A percentile compares a stretch with the other conserved stretches of the same genome.
phyloP scores from a whole-genome alignment of 208 protist genomes.

The Leptomonas seymouri region DNA sequence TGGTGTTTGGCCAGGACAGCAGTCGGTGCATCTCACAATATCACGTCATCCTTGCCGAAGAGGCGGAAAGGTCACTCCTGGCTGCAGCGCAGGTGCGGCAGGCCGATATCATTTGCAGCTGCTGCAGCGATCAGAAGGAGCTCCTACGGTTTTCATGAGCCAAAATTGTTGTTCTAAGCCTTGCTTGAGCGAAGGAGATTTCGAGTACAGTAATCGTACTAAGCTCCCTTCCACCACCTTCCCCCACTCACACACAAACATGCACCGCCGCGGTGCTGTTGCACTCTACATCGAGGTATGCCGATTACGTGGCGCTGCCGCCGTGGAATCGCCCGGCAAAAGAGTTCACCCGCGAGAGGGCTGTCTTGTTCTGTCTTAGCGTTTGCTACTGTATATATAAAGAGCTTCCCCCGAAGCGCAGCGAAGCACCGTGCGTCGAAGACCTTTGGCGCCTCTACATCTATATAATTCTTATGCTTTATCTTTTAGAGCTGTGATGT shows the following conservation, averaged over 20 bases:
- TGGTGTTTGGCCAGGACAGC: neutral
- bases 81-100: neutral
- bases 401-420: neutral
- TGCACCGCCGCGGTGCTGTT: too few relatives aligned
- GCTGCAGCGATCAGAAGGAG: neutral
- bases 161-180: neutral
- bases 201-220: too few relatives aligned
- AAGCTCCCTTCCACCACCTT: too few relatives aligned
- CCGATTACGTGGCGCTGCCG: too few relatives aligned
- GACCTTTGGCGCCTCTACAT: too few relatives aligned
- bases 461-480: neutral
- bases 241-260: too few relatives aligned
- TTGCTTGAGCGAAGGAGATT: neutral
- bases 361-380: too few relatives aligned
- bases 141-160: neutral
- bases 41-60: neutral
- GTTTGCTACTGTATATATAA: neutral
- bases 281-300: too few relatives aligned
- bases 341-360: too few relatives aligned
- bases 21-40: neutral
- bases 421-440: too few relatives aligned
- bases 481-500: slow-evolving; percentile 12
- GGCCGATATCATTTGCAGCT: neutral
- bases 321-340: too few relatives aligned
- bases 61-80: neutral